Evolutionary conservation across 805 yeast genomes (phyloP).

Genomic region (Teunomyces kruisii): DNA sequence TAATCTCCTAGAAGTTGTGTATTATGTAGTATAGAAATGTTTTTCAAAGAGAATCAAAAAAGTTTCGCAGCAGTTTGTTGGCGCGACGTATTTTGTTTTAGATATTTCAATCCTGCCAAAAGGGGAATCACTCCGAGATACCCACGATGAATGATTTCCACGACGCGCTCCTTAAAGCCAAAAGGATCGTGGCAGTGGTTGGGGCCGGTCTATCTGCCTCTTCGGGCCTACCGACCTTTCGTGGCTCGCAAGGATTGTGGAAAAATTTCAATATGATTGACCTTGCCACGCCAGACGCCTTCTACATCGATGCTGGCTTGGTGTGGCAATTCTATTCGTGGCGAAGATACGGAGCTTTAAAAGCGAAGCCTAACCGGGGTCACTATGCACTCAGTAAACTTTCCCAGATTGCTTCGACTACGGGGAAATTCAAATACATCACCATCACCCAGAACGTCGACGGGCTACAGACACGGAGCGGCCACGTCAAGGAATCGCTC

Average conservation of each 20-base stretch:
- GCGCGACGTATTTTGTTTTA: neutral
- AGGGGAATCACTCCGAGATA: too few species aligned
- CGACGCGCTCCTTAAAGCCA: slow-evolving; percentile 39
- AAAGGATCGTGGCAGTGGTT: slow-evolving; percentile 59
- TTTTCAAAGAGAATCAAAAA: too few species aligned
- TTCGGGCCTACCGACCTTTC: slow-evolving; percentile 73
- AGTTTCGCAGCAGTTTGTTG: neutral
- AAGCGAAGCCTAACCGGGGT: slow-evolving; percentile 71
- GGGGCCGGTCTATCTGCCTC: slow-evolving; percentile 84
- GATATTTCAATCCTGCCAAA: too few species aligned
- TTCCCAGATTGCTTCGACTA: slow-evolving; percentile 32
- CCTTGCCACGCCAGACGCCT: slow-evolving; percentile 90
- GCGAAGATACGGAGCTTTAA: slow-evolving; percentile 62
- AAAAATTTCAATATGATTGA: slow-evolving; percentile 74
- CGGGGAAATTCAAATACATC: slow-evolving; percentile 38
- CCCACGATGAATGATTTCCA: slow-evolving; percentile 46
- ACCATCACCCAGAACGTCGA: slow-evolving; percentile 86
- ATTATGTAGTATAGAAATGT: slow-evolving; percentile 4
- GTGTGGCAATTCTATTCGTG: slow-evolving; percentile 89
- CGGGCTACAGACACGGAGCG: slow-evolving; percentile 66
- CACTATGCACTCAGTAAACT: slow-evolving; percentile 69
- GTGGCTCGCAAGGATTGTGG: slow-evolving; percentile 79
- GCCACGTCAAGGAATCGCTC: slow-evolving; percentile 52
- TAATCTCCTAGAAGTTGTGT: neutral
- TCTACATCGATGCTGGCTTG: slow-evolving; percentile 74